phyloP scores from a whole-genome alignment of 371 early-diverging fungal species.

The Fennellomyces sp. region DNA sequence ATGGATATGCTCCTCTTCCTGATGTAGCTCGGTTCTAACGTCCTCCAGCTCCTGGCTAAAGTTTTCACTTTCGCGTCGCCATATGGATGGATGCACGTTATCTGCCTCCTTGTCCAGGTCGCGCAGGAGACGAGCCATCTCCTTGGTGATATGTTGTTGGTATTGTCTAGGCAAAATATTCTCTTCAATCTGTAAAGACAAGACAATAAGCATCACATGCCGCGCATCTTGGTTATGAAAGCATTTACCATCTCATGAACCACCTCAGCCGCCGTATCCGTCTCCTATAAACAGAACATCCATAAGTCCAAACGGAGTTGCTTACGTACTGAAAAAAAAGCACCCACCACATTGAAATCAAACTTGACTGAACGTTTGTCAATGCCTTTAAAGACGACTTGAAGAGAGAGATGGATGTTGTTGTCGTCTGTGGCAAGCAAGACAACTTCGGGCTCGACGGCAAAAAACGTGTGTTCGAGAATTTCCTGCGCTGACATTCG shows the following conservation, averaged over 20 bases:
- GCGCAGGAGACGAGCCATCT: conserved; percentile 75
- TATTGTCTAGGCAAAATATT: conserved; percentile 67
- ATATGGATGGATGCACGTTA: conserved; percentile 32
- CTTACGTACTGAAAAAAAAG: not conserved
- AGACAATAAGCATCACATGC: not conserved
- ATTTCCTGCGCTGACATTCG: conserved; percentile 55
- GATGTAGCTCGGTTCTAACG: conserved; percentile 32
- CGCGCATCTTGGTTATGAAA: not conserved
- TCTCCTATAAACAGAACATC: conserved; percentile 32
- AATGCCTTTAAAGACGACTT: conserved; percentile 72
- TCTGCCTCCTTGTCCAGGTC: conserved; percentile 58
- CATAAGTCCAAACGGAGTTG: not conserved
- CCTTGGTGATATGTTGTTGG: conserved; percentile 69
- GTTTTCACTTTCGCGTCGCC: conserved; percentile 50
- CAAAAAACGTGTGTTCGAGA: conserved; percentile 51
- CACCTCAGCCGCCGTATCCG: conserved; percentile 82
- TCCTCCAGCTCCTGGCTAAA: conserved; percentile 42
- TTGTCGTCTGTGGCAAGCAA: conserved; percentile 53
- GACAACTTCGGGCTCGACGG: conserved; percentile 65
- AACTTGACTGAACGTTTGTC: conserved; percentile 77
- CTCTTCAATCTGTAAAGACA: conserved; percentile 55
- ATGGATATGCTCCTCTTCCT: conserved; percentile 29
- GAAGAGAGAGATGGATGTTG: conserved; percentile 64
- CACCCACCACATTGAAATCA: conserved; percentile 64
- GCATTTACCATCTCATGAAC: conserved; percentile 72